Evolutionary conservation across 2,329 filamentous ascomycete genomes (phyloP).

Genomic region (Fonsecaea erecta): DNA sequence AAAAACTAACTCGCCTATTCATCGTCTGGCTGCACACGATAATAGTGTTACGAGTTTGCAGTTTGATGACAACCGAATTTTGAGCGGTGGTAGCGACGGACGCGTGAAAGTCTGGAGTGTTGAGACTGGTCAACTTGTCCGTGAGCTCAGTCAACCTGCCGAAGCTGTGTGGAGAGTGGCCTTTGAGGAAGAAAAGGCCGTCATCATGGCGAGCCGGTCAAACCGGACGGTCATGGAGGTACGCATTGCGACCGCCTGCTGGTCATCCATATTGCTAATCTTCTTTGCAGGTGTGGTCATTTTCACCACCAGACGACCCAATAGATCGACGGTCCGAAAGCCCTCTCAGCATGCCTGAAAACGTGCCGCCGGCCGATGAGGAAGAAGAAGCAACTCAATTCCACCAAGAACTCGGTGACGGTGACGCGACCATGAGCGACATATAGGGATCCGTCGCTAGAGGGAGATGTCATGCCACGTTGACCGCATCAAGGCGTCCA

Average conservation of each 20-base stretch:
- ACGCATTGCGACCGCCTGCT: conserved; percentile 44
- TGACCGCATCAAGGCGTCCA: not conserved
- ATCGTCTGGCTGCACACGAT: conserved; percentile 92
- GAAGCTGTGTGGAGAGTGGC: conserved; percentile 98
- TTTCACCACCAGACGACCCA: conserved; percentile 79
- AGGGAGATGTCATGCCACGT: not conserved
- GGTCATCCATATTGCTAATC: conserved; percentile 8
- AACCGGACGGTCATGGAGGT: conserved; percentile 97
- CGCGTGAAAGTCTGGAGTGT: conserved; percentile 98
- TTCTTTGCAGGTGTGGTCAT: conserved; percentile 79
- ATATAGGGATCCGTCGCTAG: conserved; percentile 16
- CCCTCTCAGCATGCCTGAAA: conserved; percentile 51
- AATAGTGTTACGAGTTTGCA: conserved; percentile 98
- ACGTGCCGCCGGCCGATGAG: conserved; percentile 11
- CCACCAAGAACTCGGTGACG: conserved; percentile 22
- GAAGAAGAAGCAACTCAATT: conserved; percentile 25
- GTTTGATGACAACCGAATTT: conserved; percentile 93
- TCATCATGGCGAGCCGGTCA: conserved; percentile 86
- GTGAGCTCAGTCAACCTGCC: conserved; percentile 87
- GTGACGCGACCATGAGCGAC: conserved; percentile 31
- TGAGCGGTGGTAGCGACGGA: conserved; percentile 96
- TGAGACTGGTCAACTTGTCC: conserved; percentile 84
- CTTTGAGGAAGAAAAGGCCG: conserved; percentile 97
- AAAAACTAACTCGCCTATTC: conserved; percentile 86
- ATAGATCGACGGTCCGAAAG: conserved; percentile 43